Conservation (phyloP, 768 basidiomycete genomes). For the Boletus reticuloceps region DNA sequence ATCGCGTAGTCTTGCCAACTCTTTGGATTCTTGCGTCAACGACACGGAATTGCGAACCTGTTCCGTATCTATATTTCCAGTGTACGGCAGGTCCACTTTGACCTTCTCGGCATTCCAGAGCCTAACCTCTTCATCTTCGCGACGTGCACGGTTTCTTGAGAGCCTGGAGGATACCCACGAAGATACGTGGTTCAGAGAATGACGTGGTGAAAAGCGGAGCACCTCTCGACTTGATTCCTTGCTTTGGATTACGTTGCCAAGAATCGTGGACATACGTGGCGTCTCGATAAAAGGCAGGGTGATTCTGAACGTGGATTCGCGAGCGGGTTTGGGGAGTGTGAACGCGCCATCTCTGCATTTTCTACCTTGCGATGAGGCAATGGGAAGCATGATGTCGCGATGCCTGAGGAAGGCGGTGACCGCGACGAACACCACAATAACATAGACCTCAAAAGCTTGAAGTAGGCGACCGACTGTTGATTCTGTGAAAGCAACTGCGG, state of each 20-base stretch:
- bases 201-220: conserved; percentile 13
- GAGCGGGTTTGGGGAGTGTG: conserved; percentile 24
- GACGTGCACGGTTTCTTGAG: conserved; percentile 24
- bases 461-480: conserved; percentile 65
- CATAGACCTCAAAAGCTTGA: conserved; percentile 61
- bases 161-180: conserved; percentile 38
- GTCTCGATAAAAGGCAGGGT: conserved; percentile 22
- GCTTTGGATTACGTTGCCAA: conserved; percentile 2
- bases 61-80: background rate
- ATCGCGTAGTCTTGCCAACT: conserved; percentile 6
- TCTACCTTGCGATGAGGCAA: background rate
- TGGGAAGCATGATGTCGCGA: conserved; percentile 2
- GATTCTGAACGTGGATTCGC: conserved; percentile 26
- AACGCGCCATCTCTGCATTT: background rate
- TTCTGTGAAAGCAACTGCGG: conserved; percentile 65
- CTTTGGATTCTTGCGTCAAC: conserved; percentile 5
- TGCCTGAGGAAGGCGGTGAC: conserved; percentile 40
- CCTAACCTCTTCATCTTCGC: conserved; percentile 26
- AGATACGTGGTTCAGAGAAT: conserved; percentile 31
- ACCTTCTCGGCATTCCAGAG: conserved; percentile 37
- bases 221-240: conserved; percentile 9
- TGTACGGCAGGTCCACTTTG: conserved; percentile 9
- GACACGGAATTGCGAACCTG: background rate
- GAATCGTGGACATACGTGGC: conserved; percentile 23
- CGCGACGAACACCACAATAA: conserved; percentile 57